Base-by-base conservation (phyloP, 805 yeast genomes). In the Monosporozyma siamensis region DNA sequence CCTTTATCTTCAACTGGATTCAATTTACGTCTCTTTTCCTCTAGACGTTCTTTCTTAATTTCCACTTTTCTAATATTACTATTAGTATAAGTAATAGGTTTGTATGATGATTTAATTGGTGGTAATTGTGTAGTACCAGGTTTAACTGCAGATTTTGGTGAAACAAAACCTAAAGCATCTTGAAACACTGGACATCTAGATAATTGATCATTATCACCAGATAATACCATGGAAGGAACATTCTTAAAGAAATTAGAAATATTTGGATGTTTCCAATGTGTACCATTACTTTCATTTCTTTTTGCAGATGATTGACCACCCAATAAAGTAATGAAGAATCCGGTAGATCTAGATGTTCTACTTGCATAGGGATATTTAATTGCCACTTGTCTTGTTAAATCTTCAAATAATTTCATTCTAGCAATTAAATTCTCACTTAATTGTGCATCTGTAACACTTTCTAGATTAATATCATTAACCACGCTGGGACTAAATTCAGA, bases 361-460 rank as follows among this genome's bases (percentile, higher is more conserved):
- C 80, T 78, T 2, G 87, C 82, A 54, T 78, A 79, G 44, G 76
- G 77, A 54, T 79, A 81, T 48, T 77, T 69, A 21, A 64, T 67
- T 17, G 84, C 75, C 27, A 82, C 59, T 31, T 67, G 66, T 63
- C 68, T 58, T 44, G 68, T 50, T 61, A 71, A 38, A 45, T 55
- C 46, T 51, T 65, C 61, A 48, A 73, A 75, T 14, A 57, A 53
- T 27, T 65, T 67, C 68, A 69, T 66, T 43, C 70, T 71, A 5
- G 56, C 56, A 38, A 65, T 53, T 14, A 71, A 53, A 9, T 63
- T 55, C 2, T 64, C 65, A 3, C 70, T 64, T 34, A 68, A 51
- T 7, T 54, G 54, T 34, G 64, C 67, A 34, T 69, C 69, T 6
- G 63, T 56, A 38, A 66, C 64, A 5, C 59, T 58, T 46, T 63